Evolutionary conservation across 129 eudicot genomes (phyloP).

Genomic region (Glebionis coronaria): DNA sequence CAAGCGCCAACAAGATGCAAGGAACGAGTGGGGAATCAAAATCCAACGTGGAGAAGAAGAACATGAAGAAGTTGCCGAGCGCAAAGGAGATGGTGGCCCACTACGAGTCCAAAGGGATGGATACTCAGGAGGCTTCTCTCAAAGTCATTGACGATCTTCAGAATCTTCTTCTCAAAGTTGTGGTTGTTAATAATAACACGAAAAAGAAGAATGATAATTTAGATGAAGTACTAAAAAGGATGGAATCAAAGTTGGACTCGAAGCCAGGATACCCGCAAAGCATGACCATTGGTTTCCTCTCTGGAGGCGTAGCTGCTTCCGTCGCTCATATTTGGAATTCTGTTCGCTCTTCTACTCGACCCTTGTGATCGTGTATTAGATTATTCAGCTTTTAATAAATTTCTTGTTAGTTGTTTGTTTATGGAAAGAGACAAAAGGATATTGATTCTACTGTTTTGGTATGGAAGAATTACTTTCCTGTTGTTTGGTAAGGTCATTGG

Average conservation of each 20-base stretch:
- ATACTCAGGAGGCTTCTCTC: conserved; percentile 58
- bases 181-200: conserved; percentile 12
- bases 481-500: too few relatives aligned
- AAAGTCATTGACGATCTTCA: conserved; percentile 76
- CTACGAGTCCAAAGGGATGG: conserved; percentile 72
- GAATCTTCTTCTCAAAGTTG: conserved; percentile 46
- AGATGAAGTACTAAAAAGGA: conserved; percentile 27
- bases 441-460: too few relatives aligned
- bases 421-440: too few relatives aligned
- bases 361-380: background rate
- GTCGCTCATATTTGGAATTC: conserved; percentile 24
- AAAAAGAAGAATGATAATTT: conserved; percentile 6
- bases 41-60: background rate
- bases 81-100: conserved; percentile 43
- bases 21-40: too few relatives aligned
- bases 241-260: conserved; percentile 43
- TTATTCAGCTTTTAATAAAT: too few relatives aligned
- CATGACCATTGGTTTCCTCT: conserved; percentile 29
- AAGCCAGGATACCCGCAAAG: conserved; percentile 68
- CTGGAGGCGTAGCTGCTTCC: conserved; percentile 26
- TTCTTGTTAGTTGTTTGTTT: too few relatives aligned
- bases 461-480: too few relatives aligned
- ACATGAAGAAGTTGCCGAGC: conserved; percentile 31
- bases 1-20: too few relatives aligned
- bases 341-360: conserved; percentile 18